Evolutionary conservation across 2,329 filamentous ascomycete species (phyloP).

Genomic region (Paraconiothyrium brasiliense): DNA sequence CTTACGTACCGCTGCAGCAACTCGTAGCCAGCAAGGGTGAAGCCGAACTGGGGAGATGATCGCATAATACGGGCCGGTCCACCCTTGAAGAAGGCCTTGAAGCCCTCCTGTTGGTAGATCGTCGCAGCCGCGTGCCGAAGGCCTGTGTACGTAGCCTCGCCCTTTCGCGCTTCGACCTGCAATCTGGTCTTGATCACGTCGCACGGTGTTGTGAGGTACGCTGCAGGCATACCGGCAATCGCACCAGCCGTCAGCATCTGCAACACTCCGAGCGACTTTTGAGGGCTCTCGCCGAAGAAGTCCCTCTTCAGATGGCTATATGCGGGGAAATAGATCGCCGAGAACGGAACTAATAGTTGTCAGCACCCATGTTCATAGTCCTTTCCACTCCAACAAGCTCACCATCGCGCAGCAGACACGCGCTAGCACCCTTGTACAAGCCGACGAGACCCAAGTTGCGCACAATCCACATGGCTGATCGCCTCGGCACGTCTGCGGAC

Average conservation of each 20-base stretch:
- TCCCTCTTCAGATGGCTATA: slow-evolving; percentile 96
- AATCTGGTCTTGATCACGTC: slow-evolving; percentile 99
- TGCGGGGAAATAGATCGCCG: slow-evolving; percentile 97
- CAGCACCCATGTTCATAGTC: slow-evolving; percentile 21
- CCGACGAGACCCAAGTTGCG: slow-evolving; percentile 92
- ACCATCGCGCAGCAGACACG: slow-evolving; percentile 87
- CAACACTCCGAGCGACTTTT: slow-evolving; percentile 86
- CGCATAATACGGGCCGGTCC: slow-evolving; percentile 93
- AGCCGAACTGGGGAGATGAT: slow-evolving; percentile 96
- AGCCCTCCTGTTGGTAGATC: slow-evolving; percentile 89
- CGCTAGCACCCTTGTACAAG: slow-evolving; percentile 95
- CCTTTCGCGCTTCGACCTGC: slow-evolving; percentile 96
- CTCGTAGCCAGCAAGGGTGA: slow-evolving; percentile 95
- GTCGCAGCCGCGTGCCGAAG: slow-evolving; percentile 86
- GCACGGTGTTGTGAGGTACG: slow-evolving; percentile 93
- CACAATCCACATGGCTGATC: slow-evolving; percentile 97
- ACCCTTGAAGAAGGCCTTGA: slow-evolving; percentile 98
- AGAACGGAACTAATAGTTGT: slow-evolving; percentile 77
- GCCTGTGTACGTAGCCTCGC: slow-evolving; percentile 86
- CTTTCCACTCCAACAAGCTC: slow-evolving; percentile 24
- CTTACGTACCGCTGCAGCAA: slow-evolving; percentile 73
- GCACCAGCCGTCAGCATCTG: slow-evolving; percentile 95
- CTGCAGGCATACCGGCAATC: slow-evolving; percentile 69
- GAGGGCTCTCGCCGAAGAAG: slow-evolving; percentile 87
- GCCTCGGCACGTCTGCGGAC: slow-evolving; percentile 81